Conservation (phyloP, 306 rosid species). For the Fragaria ananassa region DNA sequence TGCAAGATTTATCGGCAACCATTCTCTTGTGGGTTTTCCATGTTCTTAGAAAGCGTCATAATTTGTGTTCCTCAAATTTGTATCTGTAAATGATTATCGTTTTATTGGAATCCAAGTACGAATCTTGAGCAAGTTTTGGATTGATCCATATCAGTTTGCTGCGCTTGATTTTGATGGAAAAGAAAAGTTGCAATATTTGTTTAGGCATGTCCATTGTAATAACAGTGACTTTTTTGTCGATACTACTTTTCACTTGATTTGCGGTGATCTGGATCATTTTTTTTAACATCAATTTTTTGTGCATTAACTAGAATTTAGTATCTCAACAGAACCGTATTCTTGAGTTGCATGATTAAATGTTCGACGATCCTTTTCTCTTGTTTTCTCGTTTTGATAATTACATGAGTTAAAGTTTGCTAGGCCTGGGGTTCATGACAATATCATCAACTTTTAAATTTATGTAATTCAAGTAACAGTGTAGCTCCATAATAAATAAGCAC, state of each 20-base stretch:
- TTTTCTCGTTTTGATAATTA: not conserved
- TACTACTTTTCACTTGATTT: not conserved
- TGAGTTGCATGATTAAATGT: not conserved
- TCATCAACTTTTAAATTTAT: not conserved
- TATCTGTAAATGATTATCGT: not conserved
- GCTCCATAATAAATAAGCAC: not conserved
- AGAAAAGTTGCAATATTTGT: not conserved
- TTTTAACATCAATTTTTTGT: not conserved
- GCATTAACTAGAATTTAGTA: not conserved
- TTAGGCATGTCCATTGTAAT: not conserved
- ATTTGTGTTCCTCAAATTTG: not conserved
- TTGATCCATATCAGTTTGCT: not conserved
- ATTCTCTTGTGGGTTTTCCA: not conserved
- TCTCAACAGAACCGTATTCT: not conserved
- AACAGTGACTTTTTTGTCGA: not conserved
- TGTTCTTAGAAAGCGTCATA: not conserved
- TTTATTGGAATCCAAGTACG: not conserved
- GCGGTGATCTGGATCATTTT: not conserved
- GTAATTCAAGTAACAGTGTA: not conserved
- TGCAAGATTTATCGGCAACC: not conserved
- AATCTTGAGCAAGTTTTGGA: not conserved
- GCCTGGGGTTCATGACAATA: not conserved
- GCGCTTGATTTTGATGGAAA: not conserved
- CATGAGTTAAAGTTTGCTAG: not conserved
- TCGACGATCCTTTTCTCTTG: not conserved